Base-by-base conservation (phyloP, 1,139 yeast genomes). In the Yamadazyma friedrichii region DNA sequence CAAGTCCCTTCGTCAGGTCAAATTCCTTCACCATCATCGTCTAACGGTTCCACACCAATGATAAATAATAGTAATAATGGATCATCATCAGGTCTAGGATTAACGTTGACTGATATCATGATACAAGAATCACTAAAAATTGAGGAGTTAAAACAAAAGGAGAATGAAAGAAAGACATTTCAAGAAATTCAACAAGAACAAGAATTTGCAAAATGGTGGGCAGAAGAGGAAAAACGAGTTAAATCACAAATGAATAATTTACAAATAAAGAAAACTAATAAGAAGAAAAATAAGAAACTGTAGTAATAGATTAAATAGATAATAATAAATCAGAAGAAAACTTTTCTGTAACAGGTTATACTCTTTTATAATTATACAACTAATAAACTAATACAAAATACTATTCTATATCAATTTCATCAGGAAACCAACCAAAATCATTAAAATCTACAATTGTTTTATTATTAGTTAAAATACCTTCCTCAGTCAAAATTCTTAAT, bases 161-260 rank as follows among this genome's bases (percentile, higher is more conserved):
- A 58, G 27, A 36, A 35, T 1, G 64, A 63, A 38, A 49, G 60
- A 29, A 73, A 65, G 46, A 74, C 84, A 2, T 62, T 87, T 31
- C 78, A 74, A 32, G 95, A 87, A 47, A 76, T 86, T 39, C 88
- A 82, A 58, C 81, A 82, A 50, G 95, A 87, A 52, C 88, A 85
- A 54, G 88, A 82, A 54, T 87, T 87, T 64, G 86, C 81, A 15
- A 70, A 64, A 46, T 87, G 95, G 95, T 87, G 94, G 91, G 84
- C 76, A 37, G 80, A 78, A 49, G 95, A 87, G 54, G 70, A 85
- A 31, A 67, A 67, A 15, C 64, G 76, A 37, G 84, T 82, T 8
- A 89, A 84, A 55, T 59, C 56, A 39, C 76, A 69, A 50, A 62
- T 74, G 66, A 62, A 57, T 34, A 16, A 13, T n/a, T 28, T 29